These are phyloP conservation scores for Solanum corneliomulleri DNA, from an alignment of 257 asterid genomes.

Conservation along the genomic window DNA sequence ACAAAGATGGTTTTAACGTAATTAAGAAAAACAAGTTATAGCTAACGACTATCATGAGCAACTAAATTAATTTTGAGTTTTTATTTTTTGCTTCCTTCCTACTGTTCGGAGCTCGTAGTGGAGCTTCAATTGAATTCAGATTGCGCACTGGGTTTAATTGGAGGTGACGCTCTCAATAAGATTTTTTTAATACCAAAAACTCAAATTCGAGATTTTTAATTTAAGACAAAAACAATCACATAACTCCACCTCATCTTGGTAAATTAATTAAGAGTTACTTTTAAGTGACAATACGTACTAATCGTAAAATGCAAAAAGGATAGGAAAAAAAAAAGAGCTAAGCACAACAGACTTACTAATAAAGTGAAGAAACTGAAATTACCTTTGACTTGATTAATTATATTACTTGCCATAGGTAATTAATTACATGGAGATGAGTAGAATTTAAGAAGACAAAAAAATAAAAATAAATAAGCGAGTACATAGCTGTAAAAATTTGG, in stretches of 20 bases:
- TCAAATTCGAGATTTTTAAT: too few relatives aligned
- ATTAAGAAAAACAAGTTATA: neutral
- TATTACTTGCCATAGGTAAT: neutral
- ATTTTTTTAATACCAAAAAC: too few relatives aligned
- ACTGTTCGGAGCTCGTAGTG: too few relatives aligned
- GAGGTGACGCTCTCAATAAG: too few relatives aligned
- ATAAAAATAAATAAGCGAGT: neutral
- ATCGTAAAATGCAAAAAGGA: neutral
- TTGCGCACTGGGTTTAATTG: too few relatives aligned
- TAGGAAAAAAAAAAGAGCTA: neutral
- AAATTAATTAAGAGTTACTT: neutral
- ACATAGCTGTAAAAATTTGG: neutral
- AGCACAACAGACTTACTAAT: neutral
- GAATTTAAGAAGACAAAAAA: neutral
- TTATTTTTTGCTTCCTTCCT: too few relatives aligned
- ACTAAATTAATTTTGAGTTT: too few relatives aligned
- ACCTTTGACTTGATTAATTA: neutral
- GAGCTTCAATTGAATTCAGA: too few relatives aligned
- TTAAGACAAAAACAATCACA: too few relatives aligned
- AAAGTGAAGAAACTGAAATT: neutral
- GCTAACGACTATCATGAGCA: neutral
- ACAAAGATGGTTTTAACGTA: neutral
- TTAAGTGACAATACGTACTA: neutral
- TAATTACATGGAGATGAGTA: neutral
- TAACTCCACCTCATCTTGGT: too few relatives aligned